Percentiles rank a stretch among this genome's conserved stretches.
Evolutionary conservation across 2,329 filamentous ascomycete species (phyloP).

Genomic region (Penicillium sp.): DNA sequence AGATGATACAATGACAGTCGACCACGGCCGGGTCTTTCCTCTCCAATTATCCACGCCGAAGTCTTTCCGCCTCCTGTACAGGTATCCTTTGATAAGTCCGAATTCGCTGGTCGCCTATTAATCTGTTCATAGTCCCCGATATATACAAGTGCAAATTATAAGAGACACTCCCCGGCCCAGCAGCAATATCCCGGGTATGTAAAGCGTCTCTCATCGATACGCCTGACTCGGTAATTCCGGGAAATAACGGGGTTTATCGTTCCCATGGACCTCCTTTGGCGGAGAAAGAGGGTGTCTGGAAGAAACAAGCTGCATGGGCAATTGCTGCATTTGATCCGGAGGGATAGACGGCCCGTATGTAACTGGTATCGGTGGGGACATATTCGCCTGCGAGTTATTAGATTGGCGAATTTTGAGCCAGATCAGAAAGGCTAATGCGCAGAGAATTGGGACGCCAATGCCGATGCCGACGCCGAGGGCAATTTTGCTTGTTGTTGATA

Average conservation of each 20-base stretch:
- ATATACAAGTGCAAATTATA: no score
- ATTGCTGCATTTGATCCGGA: neutral
- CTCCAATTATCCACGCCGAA: no score
- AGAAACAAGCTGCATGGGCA: no score
- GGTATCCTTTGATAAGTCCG: no score
- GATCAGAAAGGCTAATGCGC: constrained; percentile 3
- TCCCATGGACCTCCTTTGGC: neutral
- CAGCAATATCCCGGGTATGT: no score
- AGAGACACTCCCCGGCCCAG: no score
- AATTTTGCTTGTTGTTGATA: constrained; percentile 6
- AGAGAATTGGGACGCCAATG: constrained; percentile 7
- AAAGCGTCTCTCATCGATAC: neutral
- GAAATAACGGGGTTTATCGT: neutral
- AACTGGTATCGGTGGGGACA: neutral
- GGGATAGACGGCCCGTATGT: neutral
- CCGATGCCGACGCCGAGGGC: constrained; percentile 12
- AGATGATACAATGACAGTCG: no score
- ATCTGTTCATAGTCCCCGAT: no score
- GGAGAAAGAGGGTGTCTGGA: neutral
- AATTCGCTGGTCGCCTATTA: no score
- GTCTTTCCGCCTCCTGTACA: no score
- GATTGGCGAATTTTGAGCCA: constrained; percentile 1
- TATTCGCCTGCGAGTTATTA: no score
- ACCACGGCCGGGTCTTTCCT: no score
- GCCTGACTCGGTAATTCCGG: neutral